Evolutionary conservation across 1,284 basidiomycete species (phyloP).

Genomic region (Boletus albobrunnescens): DNA sequence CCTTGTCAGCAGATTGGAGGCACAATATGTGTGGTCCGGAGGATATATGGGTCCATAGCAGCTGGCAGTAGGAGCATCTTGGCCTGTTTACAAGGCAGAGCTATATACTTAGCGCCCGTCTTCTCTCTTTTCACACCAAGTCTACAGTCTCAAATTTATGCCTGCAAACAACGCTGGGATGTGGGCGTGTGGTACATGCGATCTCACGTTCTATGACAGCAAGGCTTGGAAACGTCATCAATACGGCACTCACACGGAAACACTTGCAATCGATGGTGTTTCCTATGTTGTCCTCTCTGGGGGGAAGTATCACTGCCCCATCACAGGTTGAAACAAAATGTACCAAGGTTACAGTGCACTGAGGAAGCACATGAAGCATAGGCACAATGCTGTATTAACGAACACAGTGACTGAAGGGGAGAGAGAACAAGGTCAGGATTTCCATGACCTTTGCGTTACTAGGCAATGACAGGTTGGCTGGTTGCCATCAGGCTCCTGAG

Average conservation of each 20-base stretch:
- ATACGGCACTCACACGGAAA: background rate
- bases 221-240: background rate
- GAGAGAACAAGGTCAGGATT: no score
- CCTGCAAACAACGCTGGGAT: no score
- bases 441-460: no score
- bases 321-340: background rate
- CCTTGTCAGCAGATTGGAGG: no score
- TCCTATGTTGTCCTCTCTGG: background rate
- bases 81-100: no score
- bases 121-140: no score
- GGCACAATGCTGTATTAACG: background rate
- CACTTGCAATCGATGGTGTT: background rate
- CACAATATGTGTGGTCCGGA: no score
- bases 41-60: no score
- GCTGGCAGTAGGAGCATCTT: no score
- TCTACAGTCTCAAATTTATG: no score
- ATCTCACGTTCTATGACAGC: background rate
- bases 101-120: no score
- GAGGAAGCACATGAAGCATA: background rate
- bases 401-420: background rate
- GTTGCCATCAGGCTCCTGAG: background rate
- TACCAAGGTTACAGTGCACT: background rate
- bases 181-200: background rate
- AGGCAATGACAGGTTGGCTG: no score
- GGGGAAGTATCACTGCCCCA: background rate